These are phyloP conservation scores for Quercus mongolica DNA, from an alignment of 306 rosid genomes.

Conservation along the genomic window DNA sequence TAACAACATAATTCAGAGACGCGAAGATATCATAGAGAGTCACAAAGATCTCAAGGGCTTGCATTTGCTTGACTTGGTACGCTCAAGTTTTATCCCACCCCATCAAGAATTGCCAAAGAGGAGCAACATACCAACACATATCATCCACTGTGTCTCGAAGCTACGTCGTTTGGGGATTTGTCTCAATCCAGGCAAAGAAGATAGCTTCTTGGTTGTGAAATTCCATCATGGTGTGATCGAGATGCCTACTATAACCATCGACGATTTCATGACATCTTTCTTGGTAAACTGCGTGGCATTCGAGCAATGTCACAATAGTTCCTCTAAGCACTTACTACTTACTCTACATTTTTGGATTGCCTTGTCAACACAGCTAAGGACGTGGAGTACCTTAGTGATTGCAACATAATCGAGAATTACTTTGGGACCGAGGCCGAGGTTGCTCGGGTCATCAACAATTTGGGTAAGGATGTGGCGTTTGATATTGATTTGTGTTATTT, in stretches of 20 bases:
- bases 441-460: conserved; percentile 25
- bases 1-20: conserved; percentile 25
- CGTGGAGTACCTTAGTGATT: conserved; percentile 36
- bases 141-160: conserved; percentile 39
- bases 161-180: conserved; percentile 35
- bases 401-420: conserved; percentile 31
- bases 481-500: conserved; percentile 35
- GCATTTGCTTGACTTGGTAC: conserved; percentile 34
- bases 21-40: conserved; percentile 8
- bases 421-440: conserved; percentile 34
- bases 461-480: conserved; percentile 44
- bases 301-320: conserved; percentile 34
- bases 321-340: conserved; percentile 38
- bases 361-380: conserved; percentile 32
- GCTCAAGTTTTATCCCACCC: conserved; percentile 27
- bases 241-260: conserved; percentile 36
- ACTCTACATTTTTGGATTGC: conserved; percentile 37
- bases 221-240: conserved; percentile 29
- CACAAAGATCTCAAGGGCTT: conserved; percentile 2
- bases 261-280: conserved; percentile 38
- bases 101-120: neutral
- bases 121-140: conserved; percentile 17
- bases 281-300: conserved; percentile 41
- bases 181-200: neutral
- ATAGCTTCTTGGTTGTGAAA: conserved; percentile 27